phyloP scores from a whole-genome alignment of 345 rosid genomes.

The Salix purpurea region DNA sequence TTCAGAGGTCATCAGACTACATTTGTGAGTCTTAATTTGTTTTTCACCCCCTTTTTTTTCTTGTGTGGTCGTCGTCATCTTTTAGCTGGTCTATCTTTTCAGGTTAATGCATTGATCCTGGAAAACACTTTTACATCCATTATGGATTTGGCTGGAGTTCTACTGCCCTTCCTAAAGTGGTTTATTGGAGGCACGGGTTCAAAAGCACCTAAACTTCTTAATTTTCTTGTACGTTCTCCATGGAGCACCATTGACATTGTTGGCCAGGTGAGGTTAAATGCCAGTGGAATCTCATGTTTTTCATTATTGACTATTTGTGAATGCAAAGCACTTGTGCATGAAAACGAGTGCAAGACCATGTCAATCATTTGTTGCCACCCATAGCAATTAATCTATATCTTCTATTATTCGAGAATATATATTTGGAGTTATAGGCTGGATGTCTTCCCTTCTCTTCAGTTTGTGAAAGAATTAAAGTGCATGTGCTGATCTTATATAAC shows the following conservation, averaged over 20 bases:
- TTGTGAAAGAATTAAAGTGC: background rate
- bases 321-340: background rate
- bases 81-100: slow-evolving; percentile 13
- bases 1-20: background rate
- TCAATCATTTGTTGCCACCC: background rate
- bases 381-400: background rate
- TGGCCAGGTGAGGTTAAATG: slow-evolving; percentile 58
- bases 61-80: background rate
- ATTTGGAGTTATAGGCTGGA: background rate
- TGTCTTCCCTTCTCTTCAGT: background rate
- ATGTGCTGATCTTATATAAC: background rate
- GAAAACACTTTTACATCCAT: slow-evolving; percentile 98
- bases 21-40: background rate
- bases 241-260: slow-evolving; percentile 87
- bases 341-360: background rate
- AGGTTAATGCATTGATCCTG: slow-evolving; percentile 82
- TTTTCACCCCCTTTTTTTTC: background rate
- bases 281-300: slow-evolving; percentile 3
- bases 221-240: slow-evolving; percentile 93
- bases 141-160: slow-evolving; percentile 97
- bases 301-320: background rate
- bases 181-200: slow-evolving; percentile 82
- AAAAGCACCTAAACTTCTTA: slow-evolving; percentile 77
- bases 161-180: slow-evolving; percentile 91
- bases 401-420: background rate